Base-by-base conservation (phyloP, 1,284 basidiomycete species). In the Xerocomus nothofagi region DNA sequence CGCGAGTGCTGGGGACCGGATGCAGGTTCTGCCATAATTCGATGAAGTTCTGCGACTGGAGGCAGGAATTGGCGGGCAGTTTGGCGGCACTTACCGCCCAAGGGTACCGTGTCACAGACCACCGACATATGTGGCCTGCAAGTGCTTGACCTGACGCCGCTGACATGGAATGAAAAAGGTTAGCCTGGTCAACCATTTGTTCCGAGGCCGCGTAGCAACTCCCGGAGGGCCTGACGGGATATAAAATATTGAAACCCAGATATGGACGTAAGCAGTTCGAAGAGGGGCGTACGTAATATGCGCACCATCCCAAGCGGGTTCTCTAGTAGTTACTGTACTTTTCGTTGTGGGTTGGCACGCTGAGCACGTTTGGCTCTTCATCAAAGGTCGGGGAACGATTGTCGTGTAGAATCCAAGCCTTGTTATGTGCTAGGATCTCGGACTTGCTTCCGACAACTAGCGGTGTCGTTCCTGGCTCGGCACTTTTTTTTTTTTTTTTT, bases 131-230 rank as follows among this genome's bases (percentile, higher is more conserved):
- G 64, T 61, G 60, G 55, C 27, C 51, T 47, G 62, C 51, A 49
- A 48, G 49, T 39, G 39, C 59, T 58, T 40, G 59, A 44, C 44
- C 57, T 49, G 61, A 50, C 48, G 60, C 64, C 60, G 64, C 60
- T 62, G 64, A 62, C 60, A 62, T 62, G 64, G 58, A 65, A 56
- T 57, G 46, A 47, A 58, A 66, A 62, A 43, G 45, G 63, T 42
- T 58, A 47, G 52, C 44, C 26, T 41, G 40, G 26, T 39, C 34
- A 9, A 36, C 20, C 41, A 50, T 50, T 58, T 51, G 50, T 62
- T 61, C 61, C 59, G 61, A 55, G 55, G 29, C 49, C 59, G 63
- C 63, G 32, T 66, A 62, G 60, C 62, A 64, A 66, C 61, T 64
- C 58, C 56, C 56, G 53, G 10, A 10, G 63, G 57, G 49, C 54